Evolutionary conservation across 2,329 filamentous ascomycete genomes (phyloP).

Genomic region (Blumeriella jaapii): DNA sequence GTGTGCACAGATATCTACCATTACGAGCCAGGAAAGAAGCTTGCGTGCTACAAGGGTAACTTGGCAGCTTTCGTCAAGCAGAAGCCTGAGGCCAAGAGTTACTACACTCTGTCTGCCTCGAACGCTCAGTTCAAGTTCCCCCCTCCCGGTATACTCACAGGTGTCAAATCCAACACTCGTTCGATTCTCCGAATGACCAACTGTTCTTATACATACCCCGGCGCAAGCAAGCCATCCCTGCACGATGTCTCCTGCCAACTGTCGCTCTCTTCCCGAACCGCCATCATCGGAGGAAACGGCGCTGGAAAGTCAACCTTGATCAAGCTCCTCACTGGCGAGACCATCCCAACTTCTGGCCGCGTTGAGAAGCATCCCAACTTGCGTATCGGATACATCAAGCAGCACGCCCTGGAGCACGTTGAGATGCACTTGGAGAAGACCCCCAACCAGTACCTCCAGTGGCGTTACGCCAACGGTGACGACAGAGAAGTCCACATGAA

Average conservation of each 20-base stretch:
- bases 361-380: constrained; percentile 98
- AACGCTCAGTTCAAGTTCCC: constrained; percentile 97
- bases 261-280: constrained; percentile 80
- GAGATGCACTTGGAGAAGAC: constrained; percentile 99
- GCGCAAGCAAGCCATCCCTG: constrained; percentile 76
- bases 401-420: constrained; percentile 97
- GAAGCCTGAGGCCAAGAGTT: constrained; percentile 90
- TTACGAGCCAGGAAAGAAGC: constrained; percentile 92
- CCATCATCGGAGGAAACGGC: constrained; percentile 95
- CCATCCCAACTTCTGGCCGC: constrained; percentile 68
- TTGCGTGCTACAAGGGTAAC: constrained; percentile 76
- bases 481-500: constrained; percentile 97
- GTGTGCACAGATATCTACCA: constrained; percentile 99
- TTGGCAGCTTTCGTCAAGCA: constrained; percentile 73
- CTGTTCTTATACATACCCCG: constrained; percentile 89
- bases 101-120: constrained; percentile 87
- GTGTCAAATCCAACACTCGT: constrained; percentile 89
- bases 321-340: constrained; percentile 90
- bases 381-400: constrained; percentile 98
- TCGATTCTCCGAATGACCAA: constrained; percentile 93
- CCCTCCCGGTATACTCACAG: constrained; percentile 81
- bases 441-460: constrained; percentile 96
- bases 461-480: constrained; percentile 94
- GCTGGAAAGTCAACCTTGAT: constrained; percentile 97
- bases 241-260: constrained; percentile 78